Evolutionary conservation across 2,329 filamentous ascomycete genomes (phyloP).

Genomic region (Cyanodermella asteris): DNA sequence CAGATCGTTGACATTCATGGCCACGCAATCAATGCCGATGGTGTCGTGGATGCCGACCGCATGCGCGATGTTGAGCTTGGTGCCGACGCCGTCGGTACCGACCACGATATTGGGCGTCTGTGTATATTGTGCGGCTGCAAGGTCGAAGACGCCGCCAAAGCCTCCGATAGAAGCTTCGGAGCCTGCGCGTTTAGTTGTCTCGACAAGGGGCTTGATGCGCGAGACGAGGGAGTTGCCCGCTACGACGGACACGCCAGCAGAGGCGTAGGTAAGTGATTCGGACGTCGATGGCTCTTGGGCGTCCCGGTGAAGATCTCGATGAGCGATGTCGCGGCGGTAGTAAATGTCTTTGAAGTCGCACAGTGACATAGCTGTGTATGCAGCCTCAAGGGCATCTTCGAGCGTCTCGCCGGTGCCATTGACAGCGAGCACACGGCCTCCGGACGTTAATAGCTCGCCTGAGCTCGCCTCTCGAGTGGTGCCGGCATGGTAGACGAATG

Average conservation of each 20-base stretch:
- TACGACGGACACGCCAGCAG: slow-evolving; percentile 84
- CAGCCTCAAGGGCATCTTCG: slow-evolving; percentile 61
- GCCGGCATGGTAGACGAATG: slow-evolving; percentile 80
- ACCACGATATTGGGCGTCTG: slow-evolving; percentile 67
- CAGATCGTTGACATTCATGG: slow-evolving; percentile 97
- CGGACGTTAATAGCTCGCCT: slow-evolving; percentile 50
- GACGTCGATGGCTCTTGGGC: not conserved
- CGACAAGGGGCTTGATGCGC: slow-evolving; percentile 77
- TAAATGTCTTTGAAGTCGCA: slow-evolving; percentile 81
- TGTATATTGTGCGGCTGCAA: slow-evolving; percentile 51
- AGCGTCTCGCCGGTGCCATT: slow-evolving; percentile 58
- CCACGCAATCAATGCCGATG: slow-evolving; percentile 88
- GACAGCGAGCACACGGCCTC: slow-evolving; percentile 84
- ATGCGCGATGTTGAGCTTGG: slow-evolving; percentile 91
- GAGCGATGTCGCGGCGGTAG: slow-evolving; percentile 79
- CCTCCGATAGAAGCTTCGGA: slow-evolving; percentile 88
- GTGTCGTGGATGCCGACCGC: slow-evolving; percentile 76
- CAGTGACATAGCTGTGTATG: slow-evolving; percentile 61
- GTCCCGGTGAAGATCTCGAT: slow-evolving; percentile 24
- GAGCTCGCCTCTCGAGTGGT: slow-evolving; percentile 34
- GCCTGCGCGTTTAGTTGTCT: slow-evolving; percentile 61
- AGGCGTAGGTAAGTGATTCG: slow-evolving; percentile 61
- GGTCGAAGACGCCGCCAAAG: slow-evolving; percentile 73
- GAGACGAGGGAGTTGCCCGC: slow-evolving; percentile 83
- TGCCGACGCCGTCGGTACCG: slow-evolving; percentile 89